These are phyloP conservation scores for Moricandia moricandioides DNA, from an alignment of 345 rosid genomes.

Conservation along the genomic window DNA sequence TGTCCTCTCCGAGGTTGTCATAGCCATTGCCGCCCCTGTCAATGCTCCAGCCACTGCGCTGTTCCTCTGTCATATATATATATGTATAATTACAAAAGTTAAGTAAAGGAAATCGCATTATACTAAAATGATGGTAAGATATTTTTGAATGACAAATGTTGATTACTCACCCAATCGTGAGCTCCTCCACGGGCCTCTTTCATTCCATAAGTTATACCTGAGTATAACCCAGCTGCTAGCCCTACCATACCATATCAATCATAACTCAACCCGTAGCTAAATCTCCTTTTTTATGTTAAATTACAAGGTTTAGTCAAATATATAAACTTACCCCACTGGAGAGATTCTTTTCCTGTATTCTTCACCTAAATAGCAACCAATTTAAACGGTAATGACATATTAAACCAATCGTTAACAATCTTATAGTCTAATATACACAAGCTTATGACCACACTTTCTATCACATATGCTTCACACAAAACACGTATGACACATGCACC, in stretches of 20 bases:
- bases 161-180: slow-evolving; percentile 78
- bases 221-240: slow-evolving; percentile 80
- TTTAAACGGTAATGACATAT: neutral
- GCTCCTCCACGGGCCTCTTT: slow-evolving; percentile 79
- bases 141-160: too few species aligned
- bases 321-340: slow-evolving; percentile 77
- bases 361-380: slow-evolving; percentile 56
- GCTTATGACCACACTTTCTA: neutral
- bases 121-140: too few species aligned
- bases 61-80: slow-evolving; percentile 71
- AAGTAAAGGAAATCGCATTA: neutral
- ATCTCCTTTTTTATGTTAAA: neutral
- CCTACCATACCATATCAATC: slow-evolving; percentile 44
- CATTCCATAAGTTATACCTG: slow-evolving; percentile 85
- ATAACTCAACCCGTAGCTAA: neutral
- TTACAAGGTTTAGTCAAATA: neutral
- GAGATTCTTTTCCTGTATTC: slow-evolving; percentile 81
- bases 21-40: slow-evolving; percentile 79
- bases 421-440: neutral
- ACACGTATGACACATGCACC: neutral
- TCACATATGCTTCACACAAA: neutral
- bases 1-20: slow-evolving; percentile 58
- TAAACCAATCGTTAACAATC: neutral
- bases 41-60: slow-evolving; percentile 95
- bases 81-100: neutral